Conservation (phyloP, 192 early-diverging fungal species). For the Ramicandelaber brevisporus region DNA sequence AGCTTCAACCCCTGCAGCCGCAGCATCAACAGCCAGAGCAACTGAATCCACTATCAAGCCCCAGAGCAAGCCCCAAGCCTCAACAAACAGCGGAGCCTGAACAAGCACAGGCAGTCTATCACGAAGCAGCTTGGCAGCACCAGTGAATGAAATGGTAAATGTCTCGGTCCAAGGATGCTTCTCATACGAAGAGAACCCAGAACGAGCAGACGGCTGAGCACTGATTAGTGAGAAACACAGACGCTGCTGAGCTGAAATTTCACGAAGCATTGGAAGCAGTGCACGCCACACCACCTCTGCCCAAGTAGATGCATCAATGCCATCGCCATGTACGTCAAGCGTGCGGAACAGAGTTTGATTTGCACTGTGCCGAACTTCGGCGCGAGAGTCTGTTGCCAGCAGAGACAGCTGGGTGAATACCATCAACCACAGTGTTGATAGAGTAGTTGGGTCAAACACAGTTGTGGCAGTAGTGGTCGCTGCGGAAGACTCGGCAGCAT, state of each 20-base stretch:
- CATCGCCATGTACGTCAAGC: conserved; percentile 61
- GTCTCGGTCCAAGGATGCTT: conserved; percentile 3
- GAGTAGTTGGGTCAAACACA: too few relatives aligned
- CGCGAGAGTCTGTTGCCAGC: conserved; percentile 58
- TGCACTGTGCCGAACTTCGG: conserved; percentile 81
- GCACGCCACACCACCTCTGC: conserved; percentile 64
- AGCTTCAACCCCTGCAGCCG: too few relatives aligned
- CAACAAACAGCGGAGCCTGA: too few relatives aligned
- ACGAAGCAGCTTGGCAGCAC: background rate
- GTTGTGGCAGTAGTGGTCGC: conserved; percentile 8
- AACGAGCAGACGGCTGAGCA: conserved; percentile 8
- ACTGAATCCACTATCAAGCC: too few relatives aligned
- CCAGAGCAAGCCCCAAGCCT: too few relatives aligned
- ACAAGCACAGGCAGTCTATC: too few relatives aligned
- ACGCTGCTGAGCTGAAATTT: conserved; percentile 4
- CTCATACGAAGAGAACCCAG: conserved; percentile 1
- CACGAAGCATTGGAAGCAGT: conserved; percentile 44
- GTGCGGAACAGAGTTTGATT: conserved; percentile 89
- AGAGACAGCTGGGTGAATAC: conserved; percentile 58
- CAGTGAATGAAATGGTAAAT: background rate
- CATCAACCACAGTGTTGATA: conserved; percentile 86
- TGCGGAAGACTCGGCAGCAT: conserved; percentile 1
- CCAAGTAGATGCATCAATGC: conserved; percentile 49
- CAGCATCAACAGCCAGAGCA: too few relatives aligned
- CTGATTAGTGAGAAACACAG: conserved; percentile 6